Conservation (phyloP, 768 basidiomycete genomes). For the Suillus bovinus region DNA sequence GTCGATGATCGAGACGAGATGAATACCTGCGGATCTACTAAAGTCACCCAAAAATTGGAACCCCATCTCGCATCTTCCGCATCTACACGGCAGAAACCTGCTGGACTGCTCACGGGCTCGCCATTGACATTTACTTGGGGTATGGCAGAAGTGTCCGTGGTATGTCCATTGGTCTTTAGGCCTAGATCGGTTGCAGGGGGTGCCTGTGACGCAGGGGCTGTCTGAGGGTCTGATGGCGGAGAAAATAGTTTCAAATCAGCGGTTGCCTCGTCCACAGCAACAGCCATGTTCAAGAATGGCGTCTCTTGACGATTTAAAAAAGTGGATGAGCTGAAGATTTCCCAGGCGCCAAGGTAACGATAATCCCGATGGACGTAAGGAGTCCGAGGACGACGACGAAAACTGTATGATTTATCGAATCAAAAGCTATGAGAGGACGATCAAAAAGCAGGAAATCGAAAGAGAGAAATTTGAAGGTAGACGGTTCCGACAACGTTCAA, state of each 20-base stretch:
- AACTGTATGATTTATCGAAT: not conserved
- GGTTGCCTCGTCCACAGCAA: not conserved
- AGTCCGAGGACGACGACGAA: not conserved
- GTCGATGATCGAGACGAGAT: slow-evolving; percentile 12
- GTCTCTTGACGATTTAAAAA: not conserved
- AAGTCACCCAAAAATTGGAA: slow-evolving; percentile 92
- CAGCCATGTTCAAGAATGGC: not conserved
- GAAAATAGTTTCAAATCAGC: slow-evolving; percentile 21
- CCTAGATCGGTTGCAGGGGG: slow-evolving; percentile 12
- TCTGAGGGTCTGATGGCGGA: slow-evolving; percentile 8
- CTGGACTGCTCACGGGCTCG: slow-evolving; percentile 33
- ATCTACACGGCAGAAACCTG: slow-evolving; percentile 22
- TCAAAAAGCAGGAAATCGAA: not conserved
- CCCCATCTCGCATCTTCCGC: slow-evolving; percentile 67
- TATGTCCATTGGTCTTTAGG: slow-evolving; percentile 13
- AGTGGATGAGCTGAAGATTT: not conserved
- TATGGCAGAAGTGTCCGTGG: slow-evolving; percentile 22
- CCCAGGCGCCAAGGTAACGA: not conserved
- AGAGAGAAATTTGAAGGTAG: not conserved
- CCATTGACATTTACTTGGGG: slow-evolving; percentile 38
- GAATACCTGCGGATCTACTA: slow-evolving; percentile 83
- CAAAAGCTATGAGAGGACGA: not conserved
- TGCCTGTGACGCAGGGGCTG: slow-evolving; percentile 8
- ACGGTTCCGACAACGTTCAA: not conserved
- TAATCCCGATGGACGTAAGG: not conserved